Evolutionary conservation across 495 filamentous ascomycete genomes (phyloP).

Genomic region (Xylaria venustula): DNA sequence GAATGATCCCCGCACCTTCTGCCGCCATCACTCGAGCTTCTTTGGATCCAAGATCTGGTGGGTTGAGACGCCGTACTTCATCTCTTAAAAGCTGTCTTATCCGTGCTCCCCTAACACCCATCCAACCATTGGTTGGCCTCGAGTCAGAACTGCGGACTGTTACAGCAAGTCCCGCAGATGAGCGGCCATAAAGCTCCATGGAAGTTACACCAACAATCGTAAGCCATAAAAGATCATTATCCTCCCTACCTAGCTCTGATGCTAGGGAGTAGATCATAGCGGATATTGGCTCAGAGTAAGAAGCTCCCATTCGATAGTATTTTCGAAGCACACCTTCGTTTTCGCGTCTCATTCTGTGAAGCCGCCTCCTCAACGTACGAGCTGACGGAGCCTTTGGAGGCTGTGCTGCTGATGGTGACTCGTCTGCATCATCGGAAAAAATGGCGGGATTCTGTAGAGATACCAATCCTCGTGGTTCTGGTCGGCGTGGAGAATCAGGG

Average conservation of each 20-base stretch:
- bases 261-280: slow-evolving; percentile 91
- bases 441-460: slow-evolving; percentile 43
- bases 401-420: slow-evolving; percentile 56
- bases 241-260: slow-evolving; percentile 91
- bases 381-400: slow-evolving; percentile 64
- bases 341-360: slow-evolving; percentile 72
- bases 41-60: slow-evolving; percentile 57
- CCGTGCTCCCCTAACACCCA: slow-evolving; percentile 76
- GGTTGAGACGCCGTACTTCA: slow-evolving; percentile 92
- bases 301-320: slow-evolving; percentile 84
- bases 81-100: slow-evolving; percentile 84
- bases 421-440: slow-evolving; percentile 35
- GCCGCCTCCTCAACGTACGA: slow-evolving; percentile 63
- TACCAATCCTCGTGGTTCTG: slow-evolving; percentile 48
- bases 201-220: slow-evolving; percentile 90
- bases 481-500: slow-evolving; percentile 48
- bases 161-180: slow-evolving; percentile 76
- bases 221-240: slow-evolving; percentile 94
- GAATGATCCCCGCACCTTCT: slow-evolving; percentile 74
- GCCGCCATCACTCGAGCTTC: slow-evolving; percentile 27
- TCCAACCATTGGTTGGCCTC: slow-evolving; percentile 65
- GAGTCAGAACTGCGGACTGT: slow-evolving; percentile 55
- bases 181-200: slow-evolving; percentile 86
- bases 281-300: slow-evolving; percentile 92
- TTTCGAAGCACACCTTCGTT: slow-evolving; percentile 67